Evolutionary conservation across 257 asterid species (phyloP).

Genomic region (Orobanche coerulescens): DNA sequence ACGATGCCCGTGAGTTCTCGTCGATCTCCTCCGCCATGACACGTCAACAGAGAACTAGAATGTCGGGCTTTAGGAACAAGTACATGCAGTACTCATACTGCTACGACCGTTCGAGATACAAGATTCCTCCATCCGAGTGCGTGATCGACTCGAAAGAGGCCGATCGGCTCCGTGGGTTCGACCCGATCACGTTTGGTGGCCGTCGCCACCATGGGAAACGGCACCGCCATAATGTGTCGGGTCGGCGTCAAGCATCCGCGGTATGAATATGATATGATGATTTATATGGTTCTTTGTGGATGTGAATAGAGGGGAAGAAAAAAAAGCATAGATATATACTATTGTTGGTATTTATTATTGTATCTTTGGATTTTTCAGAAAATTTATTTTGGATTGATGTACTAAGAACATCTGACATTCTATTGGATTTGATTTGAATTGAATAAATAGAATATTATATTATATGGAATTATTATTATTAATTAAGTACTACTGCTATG

Average conservation of each 20-base stretch:
- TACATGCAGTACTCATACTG: slow-evolving; percentile 74
- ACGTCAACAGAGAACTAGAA: slow-evolving; percentile 31
- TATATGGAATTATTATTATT: neutral
- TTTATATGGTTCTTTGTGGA: slow-evolving; percentile 16
- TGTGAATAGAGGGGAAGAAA: slow-evolving; percentile 39
- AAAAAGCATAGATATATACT: slow-evolving; percentile 21
- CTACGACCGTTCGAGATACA: slow-evolving; percentile 60
- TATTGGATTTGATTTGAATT: neutral
- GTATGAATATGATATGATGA: too few relatives aligned
- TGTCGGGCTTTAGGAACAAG: slow-evolving; percentile 52
- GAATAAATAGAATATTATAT: slow-evolving; percentile 21
- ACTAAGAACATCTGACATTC: slow-evolving; percentile 20
- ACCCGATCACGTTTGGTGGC: slow-evolving; percentile 54
- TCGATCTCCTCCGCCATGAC: slow-evolving; percentile 35
- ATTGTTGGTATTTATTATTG: too few relatives aligned
- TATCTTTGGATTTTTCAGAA: slow-evolving; percentile 16
- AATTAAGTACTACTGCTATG: neutral
- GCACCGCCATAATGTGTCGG: slow-evolving; percentile 36
- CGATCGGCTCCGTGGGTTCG: slow-evolving; percentile 43
- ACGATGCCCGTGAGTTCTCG: slow-evolving; percentile 16
- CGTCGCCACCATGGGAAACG: slow-evolving; percentile 43
- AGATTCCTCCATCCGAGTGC: slow-evolving; percentile 50
- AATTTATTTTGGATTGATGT: slow-evolving; percentile 21
- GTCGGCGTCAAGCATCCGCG: slow-evolving; percentile 18
- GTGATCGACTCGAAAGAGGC: slow-evolving; percentile 49